Evolutionary conservation across 1,139 yeast genomes (phyloP).

Genomic region (Wickerhamomyces sp.): DNA sequence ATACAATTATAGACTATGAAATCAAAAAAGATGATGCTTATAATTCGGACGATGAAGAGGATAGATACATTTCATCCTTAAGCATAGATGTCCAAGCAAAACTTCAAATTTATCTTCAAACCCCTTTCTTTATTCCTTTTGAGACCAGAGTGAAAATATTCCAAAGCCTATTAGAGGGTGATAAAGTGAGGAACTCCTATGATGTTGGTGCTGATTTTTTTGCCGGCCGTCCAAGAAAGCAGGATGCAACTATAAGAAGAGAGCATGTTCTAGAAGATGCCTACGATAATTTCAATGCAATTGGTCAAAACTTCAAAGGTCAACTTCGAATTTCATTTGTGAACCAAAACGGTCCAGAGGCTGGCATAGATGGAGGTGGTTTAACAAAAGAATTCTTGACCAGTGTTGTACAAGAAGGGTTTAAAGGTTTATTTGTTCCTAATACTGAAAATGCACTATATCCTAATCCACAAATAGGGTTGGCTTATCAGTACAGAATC

Average conservation of each 20-base stretch:
- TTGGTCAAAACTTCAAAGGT: slow-evolving; percentile 51
- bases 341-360: slow-evolving; percentile 65
- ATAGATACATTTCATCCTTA: slow-evolving; percentile 7
- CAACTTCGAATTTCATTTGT: slow-evolving; percentile 61
- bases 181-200: slow-evolving; percentile 34
- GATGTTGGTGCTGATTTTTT: slow-evolving; percentile 16
- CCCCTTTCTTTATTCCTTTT: slow-evolving; percentile 81
- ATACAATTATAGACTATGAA: slow-evolving; percentile 17
- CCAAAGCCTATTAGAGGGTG: slow-evolving; percentile 56
- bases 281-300: slow-evolving; percentile 45
- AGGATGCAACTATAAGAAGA: slow-evolving; percentile 59
- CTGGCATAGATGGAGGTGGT: slow-evolving; percentile 97
- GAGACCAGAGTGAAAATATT: slow-evolving; percentile 68
- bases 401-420: slow-evolving; percentile 66
- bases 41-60: slow-evolving; percentile 22
- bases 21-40: slow-evolving; percentile 17
- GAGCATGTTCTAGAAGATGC: slow-evolving; percentile 74
- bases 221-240: slow-evolving; percentile 20
- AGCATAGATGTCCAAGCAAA: slow-evolving; percentile 19
- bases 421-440: slow-evolving; percentile 49
- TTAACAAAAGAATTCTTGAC: slow-evolving; percentile 88
- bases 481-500: slow-evolving; percentile 27
- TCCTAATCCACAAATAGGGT: slow-evolving; percentile 64
- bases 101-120: slow-evolving; percentile 50
- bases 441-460: slow-evolving; percentile 59